These are phyloP conservation scores for Albophoma yamanashiensis DNA, from an alignment of 2,329 filamentous ascomycete genomes.

Conservation along the genomic window DNA sequence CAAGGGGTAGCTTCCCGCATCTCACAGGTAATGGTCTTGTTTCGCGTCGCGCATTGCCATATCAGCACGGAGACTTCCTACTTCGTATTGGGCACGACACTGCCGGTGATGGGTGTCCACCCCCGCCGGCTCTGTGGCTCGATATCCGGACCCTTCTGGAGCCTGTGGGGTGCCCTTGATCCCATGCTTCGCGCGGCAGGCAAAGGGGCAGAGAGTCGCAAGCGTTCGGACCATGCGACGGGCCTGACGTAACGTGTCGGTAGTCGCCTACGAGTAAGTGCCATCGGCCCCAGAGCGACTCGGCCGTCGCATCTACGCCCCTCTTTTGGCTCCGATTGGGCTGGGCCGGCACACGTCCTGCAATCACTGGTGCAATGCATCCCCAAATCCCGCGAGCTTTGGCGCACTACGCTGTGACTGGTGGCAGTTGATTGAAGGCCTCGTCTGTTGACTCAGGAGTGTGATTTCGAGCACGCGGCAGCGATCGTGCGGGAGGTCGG, in stretches of 20 bases:
- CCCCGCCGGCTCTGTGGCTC: background rate
- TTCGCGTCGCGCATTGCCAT: background rate
- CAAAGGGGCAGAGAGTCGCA: background rate
- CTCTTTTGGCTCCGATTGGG: background rate
- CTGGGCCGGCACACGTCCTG: background rate
- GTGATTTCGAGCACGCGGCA: background rate
- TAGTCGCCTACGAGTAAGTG: background rate
- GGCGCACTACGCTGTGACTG: background rate
- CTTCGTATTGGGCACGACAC: background rate
- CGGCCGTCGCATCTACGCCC: slow-evolving; percentile 1
- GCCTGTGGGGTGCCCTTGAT: background rate
- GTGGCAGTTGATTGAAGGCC: background rate
- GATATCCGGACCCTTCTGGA: slow-evolving; percentile 1
- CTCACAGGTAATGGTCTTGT: background rate
- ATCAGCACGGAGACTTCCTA: background rate
- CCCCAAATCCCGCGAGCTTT: background rate
- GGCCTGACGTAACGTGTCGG: slow-evolving; percentile 7
- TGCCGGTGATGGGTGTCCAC: background rate
- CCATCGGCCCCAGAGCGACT: background rate
- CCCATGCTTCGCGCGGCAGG: background rate
- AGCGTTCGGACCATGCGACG: background rate
- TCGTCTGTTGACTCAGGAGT: background rate
- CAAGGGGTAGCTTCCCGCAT: background rate
- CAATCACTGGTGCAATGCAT: background rate
- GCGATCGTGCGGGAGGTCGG: background rate